Percentiles rank a stretch among this genome's conserved stretches.
These are phyloP conservation scores for Globisporangium orthogonon DNA, from an alignment of 352 stramenopile species.

Conservation along the genomic window DNA sequence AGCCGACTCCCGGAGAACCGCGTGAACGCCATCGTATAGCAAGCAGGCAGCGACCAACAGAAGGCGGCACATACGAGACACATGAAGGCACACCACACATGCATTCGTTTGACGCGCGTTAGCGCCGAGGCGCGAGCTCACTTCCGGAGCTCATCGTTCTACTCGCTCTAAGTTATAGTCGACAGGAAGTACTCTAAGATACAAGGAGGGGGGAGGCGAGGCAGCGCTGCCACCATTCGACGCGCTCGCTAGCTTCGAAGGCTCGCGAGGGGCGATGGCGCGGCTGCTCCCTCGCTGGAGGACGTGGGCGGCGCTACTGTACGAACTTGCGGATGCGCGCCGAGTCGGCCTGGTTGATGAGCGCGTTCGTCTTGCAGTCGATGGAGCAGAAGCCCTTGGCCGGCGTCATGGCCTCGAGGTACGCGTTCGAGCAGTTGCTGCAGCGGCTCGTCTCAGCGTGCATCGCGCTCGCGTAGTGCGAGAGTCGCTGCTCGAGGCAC, in stretches of 20 bases:
- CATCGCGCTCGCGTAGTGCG: conserved; percentile 58
- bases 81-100: background rate
- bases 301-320: conserved; percentile 16
- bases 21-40: conserved; percentile 33
- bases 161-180: conserved; percentile 16
- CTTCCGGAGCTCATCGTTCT: conserved; percentile 13
- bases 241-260: background rate
- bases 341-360: conserved; percentile 68
- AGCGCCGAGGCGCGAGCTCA: background rate
- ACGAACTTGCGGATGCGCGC: conserved; percentile 52
- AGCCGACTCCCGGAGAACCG: conserved; percentile 45
- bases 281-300: background rate
- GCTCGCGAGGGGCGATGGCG: background rate
- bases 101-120: background rate
- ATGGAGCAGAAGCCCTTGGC: conserved; percentile 78
- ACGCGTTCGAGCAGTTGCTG: conserved; percentile 73
- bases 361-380: conserved; percentile 82
- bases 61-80: background rate
- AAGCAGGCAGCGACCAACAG: background rate
- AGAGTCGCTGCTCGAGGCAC: conserved; percentile 43
- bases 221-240: background rate
- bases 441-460: conserved; percentile 79
- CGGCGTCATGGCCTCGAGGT: conserved; percentile 53
- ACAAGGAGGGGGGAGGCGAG: background rate
- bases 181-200: conserved; percentile 12